A percentile compares a stretch with the other conserved stretches of the same genome.
phyloP scores from a whole-genome alignment of 805 yeast genomes.

The Starmerella bombi region DNA sequence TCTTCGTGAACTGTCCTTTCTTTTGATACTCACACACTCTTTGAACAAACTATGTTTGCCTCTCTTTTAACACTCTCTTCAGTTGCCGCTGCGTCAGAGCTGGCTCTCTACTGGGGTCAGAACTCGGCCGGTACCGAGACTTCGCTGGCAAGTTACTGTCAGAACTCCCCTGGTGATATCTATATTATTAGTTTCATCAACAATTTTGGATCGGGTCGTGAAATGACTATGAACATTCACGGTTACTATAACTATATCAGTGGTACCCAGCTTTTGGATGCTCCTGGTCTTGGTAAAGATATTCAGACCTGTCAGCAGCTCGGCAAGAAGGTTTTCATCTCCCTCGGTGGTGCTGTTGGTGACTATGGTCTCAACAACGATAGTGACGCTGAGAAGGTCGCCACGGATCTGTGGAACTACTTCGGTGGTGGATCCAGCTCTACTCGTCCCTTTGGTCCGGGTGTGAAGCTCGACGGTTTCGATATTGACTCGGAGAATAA shows the following conservation, averaged over 20 bases:
- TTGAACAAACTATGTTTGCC: conserved; percentile 1
- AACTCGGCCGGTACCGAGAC: conserved; percentile 50
- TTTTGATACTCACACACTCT: too few species aligned
- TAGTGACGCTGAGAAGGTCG: conserved; percentile 45
- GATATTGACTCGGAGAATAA: conserved; percentile 58
- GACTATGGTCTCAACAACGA: conserved; percentile 41
- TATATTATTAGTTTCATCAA: conserved; percentile 54
- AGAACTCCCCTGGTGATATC: conserved; percentile 49
- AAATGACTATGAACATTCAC: conserved; percentile 42
- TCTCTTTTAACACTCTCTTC: conserved; percentile 7
- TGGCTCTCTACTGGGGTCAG: conserved; percentile 87
- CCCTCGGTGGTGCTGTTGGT: conserved; percentile 64
- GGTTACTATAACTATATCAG: conserved; percentile 28
- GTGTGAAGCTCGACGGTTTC: conserved; percentile 71
- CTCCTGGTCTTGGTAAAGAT: conserved; percentile 43
- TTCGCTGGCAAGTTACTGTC: conserved; percentile 46
- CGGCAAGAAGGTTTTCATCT: conserved; percentile 65
- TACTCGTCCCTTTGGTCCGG: conserved; percentile 47
- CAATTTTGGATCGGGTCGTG: conserved; percentile 38
- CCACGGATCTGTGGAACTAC: conserved; percentile 38
- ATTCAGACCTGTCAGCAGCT: conserved; percentile 59
- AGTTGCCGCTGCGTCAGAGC: conserved; percentile 35
- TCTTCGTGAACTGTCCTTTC: too few species aligned
- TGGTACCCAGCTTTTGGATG: conserved; percentile 34
- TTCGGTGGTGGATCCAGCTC: conserved; percentile 38